phyloP scores from a whole-genome alignment of 176 grass and related monocot genomes.

The Ananas comosus region DNA sequence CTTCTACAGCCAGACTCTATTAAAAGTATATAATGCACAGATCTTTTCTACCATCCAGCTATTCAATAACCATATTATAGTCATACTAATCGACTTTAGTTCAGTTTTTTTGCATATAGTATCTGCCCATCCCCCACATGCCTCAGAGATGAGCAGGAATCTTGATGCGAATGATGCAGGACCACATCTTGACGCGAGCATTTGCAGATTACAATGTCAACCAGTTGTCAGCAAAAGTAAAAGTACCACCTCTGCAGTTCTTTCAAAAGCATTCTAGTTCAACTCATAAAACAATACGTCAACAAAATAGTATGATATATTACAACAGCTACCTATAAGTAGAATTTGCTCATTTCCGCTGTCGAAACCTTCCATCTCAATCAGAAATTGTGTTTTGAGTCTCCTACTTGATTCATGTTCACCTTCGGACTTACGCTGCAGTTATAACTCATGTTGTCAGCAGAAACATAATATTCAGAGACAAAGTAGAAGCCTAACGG shows the following conservation, averaged over 20 bases:
- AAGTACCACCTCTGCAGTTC: too few species aligned
- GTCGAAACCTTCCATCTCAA: slow-evolving; percentile 98
- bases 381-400: slow-evolving; percentile 96
- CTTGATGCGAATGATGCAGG: too few species aligned
- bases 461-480: not conserved
- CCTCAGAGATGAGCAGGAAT: too few species aligned
- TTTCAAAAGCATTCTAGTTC: not conserved
- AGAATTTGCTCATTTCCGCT: slow-evolving; percentile 83
- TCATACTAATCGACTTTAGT: too few species aligned
- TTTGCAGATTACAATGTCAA: too few species aligned
- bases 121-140: too few species aligned
- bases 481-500: too few species aligned
- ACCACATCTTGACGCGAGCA: too few species aligned
- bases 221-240: too few species aligned
- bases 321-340: slow-evolving; percentile 60
- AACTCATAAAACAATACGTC: not conserved
- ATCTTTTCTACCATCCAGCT: too few species aligned
- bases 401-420: slow-evolving; percentile 99
- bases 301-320: slow-evolving; percentile 1
- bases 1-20: not conserved
- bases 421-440: slow-evolving; percentile 93
- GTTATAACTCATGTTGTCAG: slow-evolving; percentile 11
- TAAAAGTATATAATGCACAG: not conserved
- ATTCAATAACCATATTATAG: too few species aligned
- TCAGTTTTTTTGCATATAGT: too few species aligned